These are phyloP conservation scores for Acer saccharum DNA, from an alignment of 345 rosid genomes.

Conservation along the genomic window DNA sequence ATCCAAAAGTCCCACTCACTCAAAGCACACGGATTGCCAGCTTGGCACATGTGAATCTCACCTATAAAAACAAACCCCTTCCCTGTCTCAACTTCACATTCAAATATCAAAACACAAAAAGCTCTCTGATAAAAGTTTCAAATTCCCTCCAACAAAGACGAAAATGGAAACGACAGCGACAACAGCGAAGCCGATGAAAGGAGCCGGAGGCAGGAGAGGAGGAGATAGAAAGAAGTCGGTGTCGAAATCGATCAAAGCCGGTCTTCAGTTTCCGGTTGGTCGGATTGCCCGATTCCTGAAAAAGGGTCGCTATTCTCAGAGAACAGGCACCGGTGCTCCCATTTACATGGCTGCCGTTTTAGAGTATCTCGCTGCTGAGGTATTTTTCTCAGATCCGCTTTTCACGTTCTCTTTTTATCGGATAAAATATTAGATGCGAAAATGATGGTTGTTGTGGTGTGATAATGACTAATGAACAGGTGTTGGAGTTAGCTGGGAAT, in stretches of 20 bases:
- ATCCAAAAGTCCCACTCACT: too few species aligned
- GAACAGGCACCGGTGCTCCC: conserved; percentile 74
- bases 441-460: background rate
- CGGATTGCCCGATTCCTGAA: conserved; percentile 68
- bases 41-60: conserved; percentile 15
- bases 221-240: conserved; percentile 63
- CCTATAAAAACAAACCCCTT: background rate
- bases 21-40: conserved; percentile 19
- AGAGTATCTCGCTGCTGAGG: conserved; percentile 88
- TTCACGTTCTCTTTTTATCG: background rate
- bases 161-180: conserved; percentile 52
- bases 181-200: conserved; percentile 38
- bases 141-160: background rate
- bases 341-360: conserved; percentile 78
- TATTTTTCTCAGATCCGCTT: conserved; percentile 25
- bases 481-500: conserved; percentile 65
- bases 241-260: conserved; percentile 63
- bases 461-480: conserved; percentile 29
- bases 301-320: conserved; percentile 66
- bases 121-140: background rate
- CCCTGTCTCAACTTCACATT: too few species aligned
- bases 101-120: background rate
- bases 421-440: background rate
- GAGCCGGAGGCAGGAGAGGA: conserved; percentile 64
- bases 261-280: conserved; percentile 84